phyloP scores from a whole-genome alignment of 495 filamentous ascomycete species.

The Talaromyces liani region DNA sequence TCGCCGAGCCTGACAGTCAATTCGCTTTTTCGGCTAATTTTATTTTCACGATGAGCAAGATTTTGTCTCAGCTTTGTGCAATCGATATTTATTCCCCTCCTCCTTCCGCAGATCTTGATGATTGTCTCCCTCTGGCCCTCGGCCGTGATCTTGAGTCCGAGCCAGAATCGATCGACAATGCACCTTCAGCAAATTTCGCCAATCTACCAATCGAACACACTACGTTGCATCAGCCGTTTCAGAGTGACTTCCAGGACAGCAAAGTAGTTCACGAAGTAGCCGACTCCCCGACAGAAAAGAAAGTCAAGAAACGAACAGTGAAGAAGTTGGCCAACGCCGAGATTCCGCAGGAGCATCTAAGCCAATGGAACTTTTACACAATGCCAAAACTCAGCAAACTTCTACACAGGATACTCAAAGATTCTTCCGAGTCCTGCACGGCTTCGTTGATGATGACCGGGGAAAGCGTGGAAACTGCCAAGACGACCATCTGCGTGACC shows the following conservation, averaged over 20 bases:
- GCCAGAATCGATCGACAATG: constrained; percentile 12
- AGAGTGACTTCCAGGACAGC: constrained; percentile 8
- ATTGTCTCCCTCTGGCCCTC: constrained; percentile 38
- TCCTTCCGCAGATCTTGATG: constrained; percentile 35
- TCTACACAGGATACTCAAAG: constrained; percentile 55
- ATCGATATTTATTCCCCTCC: constrained; percentile 42
- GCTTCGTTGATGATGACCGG: constrained; percentile 69
- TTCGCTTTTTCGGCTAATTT: constrained; percentile 45
- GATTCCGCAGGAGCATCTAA: constrained; percentile 53
- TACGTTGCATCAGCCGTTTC: not conserved
- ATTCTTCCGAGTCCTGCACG: constrained; percentile 60
- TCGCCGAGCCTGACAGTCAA: constrained; percentile 37
- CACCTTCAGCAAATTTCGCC: constrained; percentile 9
- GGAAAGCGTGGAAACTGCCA: constrained; percentile 54
- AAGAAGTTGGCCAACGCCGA: constrained; percentile 38
- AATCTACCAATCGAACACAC: constrained; percentile 13
- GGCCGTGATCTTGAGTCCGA: constrained; percentile 29
- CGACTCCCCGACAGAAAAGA: constrained; percentile 17
- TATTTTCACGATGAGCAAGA: constrained; percentile 39
- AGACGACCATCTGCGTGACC: constrained; percentile 68
- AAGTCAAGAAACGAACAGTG: constrained; percentile 33
- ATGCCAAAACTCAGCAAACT: constrained; percentile 65
- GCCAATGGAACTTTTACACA: constrained; percentile 63
- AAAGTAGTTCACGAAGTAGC: constrained; percentile 16
- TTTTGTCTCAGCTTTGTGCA: constrained; percentile 34